Evolutionary conservation across 2,329 filamentous ascomycete species (phyloP).

Genomic region (Verticillium albo-atrum): DNA sequence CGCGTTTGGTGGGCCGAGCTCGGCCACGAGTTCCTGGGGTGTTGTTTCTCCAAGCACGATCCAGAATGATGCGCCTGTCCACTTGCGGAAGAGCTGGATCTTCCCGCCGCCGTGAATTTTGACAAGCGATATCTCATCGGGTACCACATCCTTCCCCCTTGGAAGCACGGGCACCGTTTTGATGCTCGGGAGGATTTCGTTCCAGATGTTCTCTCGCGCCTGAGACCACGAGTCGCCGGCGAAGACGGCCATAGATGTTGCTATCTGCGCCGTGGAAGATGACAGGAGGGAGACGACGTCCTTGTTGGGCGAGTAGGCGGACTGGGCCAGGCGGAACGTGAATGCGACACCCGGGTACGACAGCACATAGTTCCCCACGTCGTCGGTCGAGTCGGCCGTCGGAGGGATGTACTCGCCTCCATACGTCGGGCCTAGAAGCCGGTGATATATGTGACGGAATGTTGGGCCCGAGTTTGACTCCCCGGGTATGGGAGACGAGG

Average conservation of each 20-base stretch:
- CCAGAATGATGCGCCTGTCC: slow-evolving; percentile 61
- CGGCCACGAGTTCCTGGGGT: slow-evolving; percentile 84
- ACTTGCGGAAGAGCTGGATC: slow-evolving; percentile 72
- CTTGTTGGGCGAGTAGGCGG: slow-evolving; percentile 68
- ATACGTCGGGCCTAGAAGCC: slow-evolving; percentile 89
- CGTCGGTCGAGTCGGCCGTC: slow-evolving; percentile 40
- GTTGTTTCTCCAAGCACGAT: slow-evolving; percentile 82
- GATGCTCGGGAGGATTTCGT: slow-evolving; percentile 66
- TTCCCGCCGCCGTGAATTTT: slow-evolving; percentile 73
- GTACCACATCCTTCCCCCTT: slow-evolving; percentile 72
- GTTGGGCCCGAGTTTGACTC: slow-evolving; percentile 56
- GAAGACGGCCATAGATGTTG: slow-evolving; percentile 86
- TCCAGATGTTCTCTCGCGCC: slow-evolving; percentile 72
- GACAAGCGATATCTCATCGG: slow-evolving; percentile 83
- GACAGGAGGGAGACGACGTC: slow-evolving; percentile 79
- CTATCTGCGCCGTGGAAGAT: slow-evolving; percentile 69
- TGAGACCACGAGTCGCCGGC: slow-evolving; percentile 88
- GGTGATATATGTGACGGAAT: slow-evolving; percentile 88
- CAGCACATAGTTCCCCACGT: slow-evolving; percentile 75
- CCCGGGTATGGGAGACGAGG: slow-evolving; percentile 21
- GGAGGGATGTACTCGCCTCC: slow-evolving; percentile 85
- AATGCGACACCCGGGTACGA: slow-evolving; percentile 95
- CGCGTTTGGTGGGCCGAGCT: slow-evolving; percentile 88
- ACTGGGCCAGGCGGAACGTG: slow-evolving; percentile 73
- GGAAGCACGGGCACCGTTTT: slow-evolving; percentile 65